These are phyloP conservation scores for Xylariaceae sp. DNA, from an alignment of 2,329 filamentous ascomycete genomes.

Conservation along the genomic window DNA sequence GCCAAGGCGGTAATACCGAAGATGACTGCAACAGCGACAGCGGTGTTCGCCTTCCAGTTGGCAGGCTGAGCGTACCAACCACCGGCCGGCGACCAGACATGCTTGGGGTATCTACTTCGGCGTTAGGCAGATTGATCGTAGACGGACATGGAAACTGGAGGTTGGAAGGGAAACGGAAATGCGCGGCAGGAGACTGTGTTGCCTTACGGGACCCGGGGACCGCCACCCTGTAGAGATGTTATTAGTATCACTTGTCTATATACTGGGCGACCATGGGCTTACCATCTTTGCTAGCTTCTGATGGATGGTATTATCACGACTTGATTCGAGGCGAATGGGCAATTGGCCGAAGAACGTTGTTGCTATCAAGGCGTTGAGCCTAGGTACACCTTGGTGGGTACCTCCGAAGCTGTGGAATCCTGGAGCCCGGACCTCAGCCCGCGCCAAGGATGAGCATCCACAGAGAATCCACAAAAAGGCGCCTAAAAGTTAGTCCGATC, in stretches of 20 bases:
- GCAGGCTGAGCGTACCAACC: constrained; percentile 94
- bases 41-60: constrained; percentile 94
- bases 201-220: constrained; percentile 58
- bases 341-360: constrained; percentile 10
- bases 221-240: constrained; percentile 57
- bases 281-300: constrained; percentile 50
- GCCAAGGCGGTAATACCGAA: constrained; percentile 60
- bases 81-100: constrained; percentile 97
- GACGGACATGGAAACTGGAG: background rate
- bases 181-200: constrained; percentile 8
- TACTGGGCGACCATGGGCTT: constrained; percentile 23
- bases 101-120: constrained; percentile 76
- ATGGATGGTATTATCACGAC: constrained; percentile 25
- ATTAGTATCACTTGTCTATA: constrained; percentile 36
- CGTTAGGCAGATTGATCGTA: constrained; percentile 3
- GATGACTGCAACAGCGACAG: constrained; percentile 64
- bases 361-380: constrained; percentile 8
- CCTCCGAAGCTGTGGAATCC: background rate
- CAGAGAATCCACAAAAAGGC: background rate
- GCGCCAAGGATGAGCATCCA: constrained; percentile 10
- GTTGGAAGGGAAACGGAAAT: background rate
- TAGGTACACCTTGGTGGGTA: background rate
- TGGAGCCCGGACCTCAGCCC: background rate
- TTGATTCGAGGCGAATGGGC: constrained; percentile 33
- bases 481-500: constrained; percentile 22